Evolutionary conservation across 345 rosid genomes (phyloP).

Genomic region (Populus pruinosa): DNA sequence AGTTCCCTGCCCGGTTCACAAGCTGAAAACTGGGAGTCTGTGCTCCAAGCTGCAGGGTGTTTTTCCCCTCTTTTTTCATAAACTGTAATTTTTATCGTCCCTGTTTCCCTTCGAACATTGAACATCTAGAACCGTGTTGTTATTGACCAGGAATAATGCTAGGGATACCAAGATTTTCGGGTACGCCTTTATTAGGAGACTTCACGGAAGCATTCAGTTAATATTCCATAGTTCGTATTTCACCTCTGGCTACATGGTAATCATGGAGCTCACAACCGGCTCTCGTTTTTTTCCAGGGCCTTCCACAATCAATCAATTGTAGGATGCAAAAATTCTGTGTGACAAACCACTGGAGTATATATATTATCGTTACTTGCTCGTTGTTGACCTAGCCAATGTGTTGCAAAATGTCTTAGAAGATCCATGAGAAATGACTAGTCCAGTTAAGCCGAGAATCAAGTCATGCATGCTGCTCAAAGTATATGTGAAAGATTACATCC

Average conservation of each 20-base stretch:
- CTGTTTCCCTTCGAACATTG: neutral
- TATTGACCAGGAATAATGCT: neutral
- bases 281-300: neutral
- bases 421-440: neutral
- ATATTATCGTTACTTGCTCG: neutral
- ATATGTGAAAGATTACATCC: neutral
- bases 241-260: neutral
- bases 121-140: neutral
- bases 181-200: neutral
- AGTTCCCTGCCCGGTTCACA: too few species aligned
- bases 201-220: neutral
- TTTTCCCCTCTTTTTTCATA: too few species aligned
- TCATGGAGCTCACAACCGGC: neutral
- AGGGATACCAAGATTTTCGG: neutral
- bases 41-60: too few species aligned
- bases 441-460: neutral
- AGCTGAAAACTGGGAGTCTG: too few species aligned
- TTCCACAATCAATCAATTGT: neutral
- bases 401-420: neutral
- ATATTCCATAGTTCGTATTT: neutral
- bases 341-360: neutral
- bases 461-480: neutral
- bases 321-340: neutral
- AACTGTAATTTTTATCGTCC: neutral
- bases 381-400: neutral